Percentiles rank a stretch among this genome's conserved stretches.
Conservation (phyloP, 352 stramenopile genomes). For the Pythium guiyangense region DNA sequence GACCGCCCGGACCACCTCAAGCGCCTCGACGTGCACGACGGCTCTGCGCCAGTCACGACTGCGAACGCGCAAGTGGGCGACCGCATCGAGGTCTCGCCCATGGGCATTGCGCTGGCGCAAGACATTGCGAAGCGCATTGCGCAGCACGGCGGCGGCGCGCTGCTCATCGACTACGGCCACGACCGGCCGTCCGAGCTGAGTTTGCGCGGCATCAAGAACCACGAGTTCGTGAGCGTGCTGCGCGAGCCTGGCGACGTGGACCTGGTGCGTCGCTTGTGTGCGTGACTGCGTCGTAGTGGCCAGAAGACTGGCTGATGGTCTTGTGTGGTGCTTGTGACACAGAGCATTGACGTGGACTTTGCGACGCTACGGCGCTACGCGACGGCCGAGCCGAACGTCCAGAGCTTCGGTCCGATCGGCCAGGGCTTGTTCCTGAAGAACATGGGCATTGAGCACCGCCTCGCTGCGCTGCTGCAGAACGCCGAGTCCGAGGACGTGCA, state of each 20-base stretch:
- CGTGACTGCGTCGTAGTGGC: no score
- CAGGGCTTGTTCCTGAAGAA: constrained; percentile 93
- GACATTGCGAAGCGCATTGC: constrained; percentile 89
- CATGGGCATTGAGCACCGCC: constrained; percentile 93
- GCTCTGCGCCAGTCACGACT: constrained; percentile 39
- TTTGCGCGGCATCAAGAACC: constrained; percentile 92
- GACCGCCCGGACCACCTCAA: constrained; percentile 21
- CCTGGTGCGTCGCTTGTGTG: constrained; percentile 32
- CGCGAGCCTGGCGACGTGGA: constrained; percentile 92
- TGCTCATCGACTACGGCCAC: constrained; percentile 96
- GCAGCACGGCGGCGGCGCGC: constrained; percentile 74
- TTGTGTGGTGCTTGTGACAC: neutral
- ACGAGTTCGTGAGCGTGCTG: constrained; percentile 93
- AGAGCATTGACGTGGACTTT: constrained; percentile 90
- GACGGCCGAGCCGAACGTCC: constrained; percentile 44
- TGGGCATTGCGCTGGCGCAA: constrained; percentile 89
- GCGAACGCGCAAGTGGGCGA: constrained; percentile 67
- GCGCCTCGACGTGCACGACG: constrained; percentile 51
- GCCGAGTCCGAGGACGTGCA: constrained; percentile 78
- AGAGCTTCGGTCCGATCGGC: constrained; percentile 84
- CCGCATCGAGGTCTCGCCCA: constrained; percentile 92
- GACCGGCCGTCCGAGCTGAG: constrained; percentile 87
- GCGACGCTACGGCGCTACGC: constrained; percentile 64
- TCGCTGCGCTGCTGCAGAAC: constrained; percentile 88
- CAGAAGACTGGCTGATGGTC: constrained; percentile 16